Evolutionary conservation across 1,284 basidiomycete genomes (phyloP), one percentile per base, ranked within the genome.

Genomic region (Cystobasidium slooffiae): DNA sequence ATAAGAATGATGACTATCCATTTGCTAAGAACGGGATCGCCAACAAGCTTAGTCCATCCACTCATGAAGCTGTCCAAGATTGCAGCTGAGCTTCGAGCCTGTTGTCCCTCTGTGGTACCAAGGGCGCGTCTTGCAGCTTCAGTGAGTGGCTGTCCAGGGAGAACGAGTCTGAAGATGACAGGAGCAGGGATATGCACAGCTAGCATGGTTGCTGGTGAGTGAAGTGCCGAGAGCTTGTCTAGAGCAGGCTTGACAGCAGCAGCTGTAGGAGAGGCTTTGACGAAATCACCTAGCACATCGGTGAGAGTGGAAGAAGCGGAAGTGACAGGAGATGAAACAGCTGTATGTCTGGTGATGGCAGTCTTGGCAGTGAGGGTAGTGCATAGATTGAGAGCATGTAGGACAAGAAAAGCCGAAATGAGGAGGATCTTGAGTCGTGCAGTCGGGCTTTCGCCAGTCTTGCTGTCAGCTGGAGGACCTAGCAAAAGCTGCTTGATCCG

Each of bases 1-100:
- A 89, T 90, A 44, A 99, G 88, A 18, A 91, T 86, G 68, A 94
- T 86, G 69, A 97, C 91, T 79, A 99, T 96, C 92, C 93, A 97
- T 85, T 99, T 99, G 80, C 89, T 91, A 78, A 99, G 85, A 69
- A 98, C 88, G 0, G 96, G 96, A 81, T 99, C 96, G 43, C 94
- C 94, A 68, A 97, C 94, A 76, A 98, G 88, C n/a, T 86, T 85
- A 8, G 93, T 93, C 96, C 95, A 98, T n/a, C 88, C 87, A 51
- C 88, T 89, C 91, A 97, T 93, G 85, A 97, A 94, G 76, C 88
- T 87, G 77, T 97, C 94, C 76, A 97, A 84, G 51, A 85, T 83
- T 20, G 84, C 82, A 78, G 84, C 81, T n/a, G 83, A 84, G n/a
- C 78, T 76, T 58, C 80, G 74, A 58, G 49, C 37, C 18, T 62